Conservation (phyloP, 805 yeast species). For the Kodamaea leandrae region DNA sequence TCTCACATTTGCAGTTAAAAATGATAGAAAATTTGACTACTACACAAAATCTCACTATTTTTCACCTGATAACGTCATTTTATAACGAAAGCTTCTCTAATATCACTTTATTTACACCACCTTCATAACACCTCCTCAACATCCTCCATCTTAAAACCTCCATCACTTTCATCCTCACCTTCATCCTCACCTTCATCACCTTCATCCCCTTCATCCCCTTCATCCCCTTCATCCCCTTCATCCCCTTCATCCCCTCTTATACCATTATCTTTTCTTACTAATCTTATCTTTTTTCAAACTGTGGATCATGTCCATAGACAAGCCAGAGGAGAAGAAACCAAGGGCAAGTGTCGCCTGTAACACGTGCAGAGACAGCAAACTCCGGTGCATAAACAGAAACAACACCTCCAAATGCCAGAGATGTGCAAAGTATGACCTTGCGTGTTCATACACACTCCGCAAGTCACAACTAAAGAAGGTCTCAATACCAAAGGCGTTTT, state of each 20-base stretch:
- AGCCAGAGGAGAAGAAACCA: slow-evolving; percentile 3
- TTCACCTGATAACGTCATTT: too few species aligned
- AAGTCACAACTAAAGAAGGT: slow-evolving; percentile 20
- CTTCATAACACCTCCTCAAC: too few species aligned
- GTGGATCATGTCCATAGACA: not conserved
- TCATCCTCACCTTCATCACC: not conserved
- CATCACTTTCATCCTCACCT: not conserved
- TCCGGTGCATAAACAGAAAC: slow-evolving; percentile 13
- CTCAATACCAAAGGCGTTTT: slow-evolving; percentile 1
- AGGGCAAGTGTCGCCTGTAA: slow-evolving; percentile 17
- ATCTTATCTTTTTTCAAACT: not conserved
- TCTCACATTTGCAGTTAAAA: too few species aligned
- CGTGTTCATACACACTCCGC: slow-evolving; percentile 21
- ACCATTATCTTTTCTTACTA: not conserved
- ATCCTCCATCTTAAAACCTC: not conserved
- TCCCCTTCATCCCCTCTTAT: not conserved
- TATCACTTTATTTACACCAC: too few species aligned
- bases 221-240: not conserved
- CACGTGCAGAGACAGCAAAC: slow-evolving; percentile 14
- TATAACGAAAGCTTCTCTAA: too few species aligned
- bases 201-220: not conserved
- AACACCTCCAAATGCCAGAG: slow-evolving; percentile 16
- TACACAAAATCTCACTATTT: too few species aligned
- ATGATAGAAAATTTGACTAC: too few species aligned
- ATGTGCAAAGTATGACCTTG: slow-evolving; percentile 16